A percentile compares a stretch with the other conserved stretches of the same genome.
Conservation (phyloP, 2,329 filamentous ascomycete species). For the Fusarium mexicanum region DNA sequence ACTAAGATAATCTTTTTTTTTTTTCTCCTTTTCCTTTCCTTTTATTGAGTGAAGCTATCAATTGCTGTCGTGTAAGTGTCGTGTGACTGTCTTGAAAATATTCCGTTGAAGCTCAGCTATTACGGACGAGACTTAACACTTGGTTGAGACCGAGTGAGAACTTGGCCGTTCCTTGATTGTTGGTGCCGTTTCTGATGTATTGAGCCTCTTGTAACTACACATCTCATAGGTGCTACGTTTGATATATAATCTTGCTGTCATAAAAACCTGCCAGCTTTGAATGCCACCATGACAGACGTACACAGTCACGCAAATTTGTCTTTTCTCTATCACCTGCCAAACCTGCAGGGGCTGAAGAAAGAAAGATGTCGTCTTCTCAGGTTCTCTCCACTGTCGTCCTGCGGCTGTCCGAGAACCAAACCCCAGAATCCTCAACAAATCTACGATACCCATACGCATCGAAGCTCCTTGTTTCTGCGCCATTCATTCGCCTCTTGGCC, state of each 20-base stretch:
- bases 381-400: conserved; percentile 18
- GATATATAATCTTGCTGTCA: neutral
- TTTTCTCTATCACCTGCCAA: conserved; percentile 1
- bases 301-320: neutral
- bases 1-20: neutral
- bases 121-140: neutral
- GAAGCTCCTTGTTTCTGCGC: conserved; percentile 16
- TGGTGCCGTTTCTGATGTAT: neutral
- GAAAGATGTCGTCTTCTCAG: neutral
- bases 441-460: conserved; percentile 19
- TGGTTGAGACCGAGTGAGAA: neutral
- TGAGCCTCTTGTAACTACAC: neutral
- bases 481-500: conserved; percentile 31
- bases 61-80: conserved; percentile 19
- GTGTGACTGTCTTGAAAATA: neutral
- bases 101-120: neutral
- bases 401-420: conserved; percentile 22
- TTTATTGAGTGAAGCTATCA: conserved; percentile 7
- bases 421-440: conserved; percentile 39
- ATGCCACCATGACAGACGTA: neutral
- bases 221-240: neutral
- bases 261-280: neutral
- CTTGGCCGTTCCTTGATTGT: neutral
- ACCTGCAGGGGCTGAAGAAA: neutral
- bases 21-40: neutral